phyloP scores from a whole-genome alignment of 108 stramenopile genomes.

The Aurantiochytrium sp. region DNA sequence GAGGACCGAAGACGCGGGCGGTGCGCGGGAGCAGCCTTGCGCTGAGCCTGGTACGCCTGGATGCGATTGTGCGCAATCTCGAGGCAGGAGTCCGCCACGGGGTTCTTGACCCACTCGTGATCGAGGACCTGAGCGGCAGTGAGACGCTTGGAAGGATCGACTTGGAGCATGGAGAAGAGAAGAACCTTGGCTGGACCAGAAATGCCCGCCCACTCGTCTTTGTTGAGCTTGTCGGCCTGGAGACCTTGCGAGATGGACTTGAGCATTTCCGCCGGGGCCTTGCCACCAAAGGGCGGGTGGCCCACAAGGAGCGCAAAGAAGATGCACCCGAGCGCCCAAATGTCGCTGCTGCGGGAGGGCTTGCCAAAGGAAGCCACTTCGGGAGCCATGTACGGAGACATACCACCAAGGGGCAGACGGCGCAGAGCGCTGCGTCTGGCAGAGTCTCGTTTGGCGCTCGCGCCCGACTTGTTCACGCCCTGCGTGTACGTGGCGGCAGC shows the following conservation, averaged over 20 bases:
- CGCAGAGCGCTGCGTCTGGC: not conserved
- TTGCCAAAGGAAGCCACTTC: not conserved
- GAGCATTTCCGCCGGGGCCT: not conserved
- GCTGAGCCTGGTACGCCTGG: not conserved
- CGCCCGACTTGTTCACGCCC: not conserved
- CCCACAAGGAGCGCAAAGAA: not conserved
- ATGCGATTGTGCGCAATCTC: not conserved
- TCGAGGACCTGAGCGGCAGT: not conserved
- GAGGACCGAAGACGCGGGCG: not conserved
- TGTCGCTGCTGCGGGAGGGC: not conserved
- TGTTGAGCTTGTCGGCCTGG: constrained; percentile 1
- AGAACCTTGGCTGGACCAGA: not conserved
- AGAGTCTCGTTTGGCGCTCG: not conserved
- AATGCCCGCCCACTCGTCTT: not conserved
- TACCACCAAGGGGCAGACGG: not conserved
- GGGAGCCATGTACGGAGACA: not conserved
- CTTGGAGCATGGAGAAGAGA: not conserved
- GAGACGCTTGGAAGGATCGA: not conserved
- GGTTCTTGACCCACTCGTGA: not conserved
- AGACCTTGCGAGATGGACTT: not conserved
- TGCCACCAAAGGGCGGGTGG: not conserved
- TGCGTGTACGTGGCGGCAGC: not conserved
- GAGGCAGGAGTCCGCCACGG: not conserved
- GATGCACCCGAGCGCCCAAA: constrained; percentile 2
- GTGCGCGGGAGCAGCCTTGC: not conserved